Conservation (phyloP, 352 stramenopile species). For the Phytophthora ramorum region DNA sequence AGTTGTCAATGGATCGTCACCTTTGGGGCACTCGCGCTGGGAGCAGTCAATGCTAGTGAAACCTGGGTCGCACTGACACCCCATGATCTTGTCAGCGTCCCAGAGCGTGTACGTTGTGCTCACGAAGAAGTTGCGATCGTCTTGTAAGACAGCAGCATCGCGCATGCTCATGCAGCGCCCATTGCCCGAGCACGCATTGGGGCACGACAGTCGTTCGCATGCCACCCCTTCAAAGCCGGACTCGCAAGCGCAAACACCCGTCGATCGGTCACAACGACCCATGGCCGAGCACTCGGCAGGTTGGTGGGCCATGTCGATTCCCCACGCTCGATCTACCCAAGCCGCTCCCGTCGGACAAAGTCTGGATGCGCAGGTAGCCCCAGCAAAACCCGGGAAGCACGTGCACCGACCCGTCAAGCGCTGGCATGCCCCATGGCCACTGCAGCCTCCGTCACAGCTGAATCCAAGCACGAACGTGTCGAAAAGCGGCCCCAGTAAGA, state of each 20-base stretch:
- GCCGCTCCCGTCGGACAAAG: slow-evolving; percentile 58
- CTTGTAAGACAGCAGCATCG: slow-evolving; percentile 60
- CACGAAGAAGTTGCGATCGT: slow-evolving; percentile 75
- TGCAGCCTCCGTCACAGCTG: slow-evolving; percentile 88
- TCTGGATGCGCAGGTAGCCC: slow-evolving; percentile 61
- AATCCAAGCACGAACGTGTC: slow-evolving; percentile 20
- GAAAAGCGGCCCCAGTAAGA: slow-evolving; percentile 3
- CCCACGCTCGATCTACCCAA: slow-evolving; percentile 73
- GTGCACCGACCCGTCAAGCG: slow-evolving; percentile 65
- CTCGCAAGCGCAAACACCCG: slow-evolving; percentile 65
- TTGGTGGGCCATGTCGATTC: slow-evolving; percentile 71
- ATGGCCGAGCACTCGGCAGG: slow-evolving; percentile 87
- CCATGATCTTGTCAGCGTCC: slow-evolving; percentile 83
- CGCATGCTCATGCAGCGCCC: slow-evolving; percentile 77
- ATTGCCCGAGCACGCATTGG: slow-evolving; percentile 57
- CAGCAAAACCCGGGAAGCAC: slow-evolving; percentile 84
- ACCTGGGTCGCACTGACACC: slow-evolving; percentile 78
- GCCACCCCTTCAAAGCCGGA: slow-evolving; percentile 74
- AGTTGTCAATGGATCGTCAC: slow-evolving; percentile 69
- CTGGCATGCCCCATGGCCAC: slow-evolving; percentile 71
- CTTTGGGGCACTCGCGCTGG: slow-evolving; percentile 56
- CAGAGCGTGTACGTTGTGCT: slow-evolving; percentile 66
- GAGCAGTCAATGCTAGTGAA: slow-evolving; percentile 73
- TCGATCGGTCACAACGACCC: slow-evolving; percentile 81
- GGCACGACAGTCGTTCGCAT: slow-evolving; percentile 76